Percentiles rank a stretch among this genome's conserved stretches.
Conservation (phyloP, 73 alveolate species). For the Tetrahymena malaccensis region DNA sequence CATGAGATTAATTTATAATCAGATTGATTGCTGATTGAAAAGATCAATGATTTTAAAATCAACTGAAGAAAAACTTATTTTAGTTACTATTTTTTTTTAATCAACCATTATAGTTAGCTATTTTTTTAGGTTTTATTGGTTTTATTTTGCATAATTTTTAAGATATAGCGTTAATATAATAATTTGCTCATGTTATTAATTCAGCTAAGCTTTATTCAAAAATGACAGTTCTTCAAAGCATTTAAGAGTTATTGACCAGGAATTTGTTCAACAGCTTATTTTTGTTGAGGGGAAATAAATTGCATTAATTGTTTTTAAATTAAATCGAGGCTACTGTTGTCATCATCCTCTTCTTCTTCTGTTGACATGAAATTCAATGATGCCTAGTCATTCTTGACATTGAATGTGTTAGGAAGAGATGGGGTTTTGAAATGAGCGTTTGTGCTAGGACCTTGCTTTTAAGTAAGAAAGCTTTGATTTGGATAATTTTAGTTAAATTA, state of each 20-base stretch:
- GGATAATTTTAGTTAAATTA: background rate
- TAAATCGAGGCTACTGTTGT: background rate
- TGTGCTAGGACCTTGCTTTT: background rate
- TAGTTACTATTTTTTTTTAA: no score
- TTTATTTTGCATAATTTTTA: no score
- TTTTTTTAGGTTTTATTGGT: no score
- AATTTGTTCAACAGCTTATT: background rate
- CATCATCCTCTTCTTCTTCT: background rate
- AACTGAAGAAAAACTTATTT: no score
- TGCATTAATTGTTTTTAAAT: background rate
- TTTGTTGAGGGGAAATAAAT: background rate
- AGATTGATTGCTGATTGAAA: background rate
- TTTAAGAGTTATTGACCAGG: background rate
- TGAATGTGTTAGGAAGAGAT: background rate
- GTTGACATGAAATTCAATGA: background rate
- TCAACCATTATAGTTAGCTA: background rate
- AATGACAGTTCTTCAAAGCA: background rate
- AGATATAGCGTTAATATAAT: no score
- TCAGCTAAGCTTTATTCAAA: background rate
- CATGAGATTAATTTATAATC: background rate
- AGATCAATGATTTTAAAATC: no score
- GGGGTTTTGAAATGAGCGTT: background rate
- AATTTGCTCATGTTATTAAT: background rate
- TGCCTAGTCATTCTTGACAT: background rate
- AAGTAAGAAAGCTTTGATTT: background rate